These are phyloP conservation scores for Clarireedia hainanense DNA, from an alignment of 2,329 filamentous ascomycete species.

Conservation along the genomic window DNA sequence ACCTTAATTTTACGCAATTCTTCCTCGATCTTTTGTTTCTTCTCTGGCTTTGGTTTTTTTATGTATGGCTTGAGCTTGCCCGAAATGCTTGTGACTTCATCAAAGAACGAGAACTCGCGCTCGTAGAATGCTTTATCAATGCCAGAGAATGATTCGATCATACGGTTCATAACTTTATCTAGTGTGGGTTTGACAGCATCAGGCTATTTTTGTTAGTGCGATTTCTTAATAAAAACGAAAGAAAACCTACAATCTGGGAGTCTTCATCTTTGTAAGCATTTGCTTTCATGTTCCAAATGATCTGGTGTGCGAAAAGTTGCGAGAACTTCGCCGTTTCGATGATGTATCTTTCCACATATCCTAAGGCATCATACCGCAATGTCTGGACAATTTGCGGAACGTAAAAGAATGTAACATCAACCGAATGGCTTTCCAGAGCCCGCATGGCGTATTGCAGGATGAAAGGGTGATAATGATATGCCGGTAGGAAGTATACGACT, in stretches of 20 bases:
- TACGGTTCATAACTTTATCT: conserved; percentile 77
- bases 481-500: conserved; percentile 85
- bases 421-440: conserved; percentile 83
- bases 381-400: conserved; percentile 97
- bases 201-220: conserved; percentile 42
- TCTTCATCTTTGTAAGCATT: conserved; percentile 98
- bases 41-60: conserved; percentile 86
- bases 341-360: conserved; percentile 94
- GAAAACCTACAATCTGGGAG: conserved; percentile 60
- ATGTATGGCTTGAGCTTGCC: conserved; percentile 93
- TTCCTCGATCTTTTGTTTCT: conserved; percentile 98
- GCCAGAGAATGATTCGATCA: conserved; percentile 73
- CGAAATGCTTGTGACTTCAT: conserved; percentile 90
- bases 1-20: conserved; percentile 96
- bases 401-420: conserved; percentile 98
- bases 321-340: conserved; percentile 95
- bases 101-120: conserved; percentile 95
- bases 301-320: conserved; percentile 97
- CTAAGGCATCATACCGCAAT: conserved; percentile 82
- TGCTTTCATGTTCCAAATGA: conserved; percentile 99
- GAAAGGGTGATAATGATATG: conserved; percentile 85
- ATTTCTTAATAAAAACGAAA: background rate
- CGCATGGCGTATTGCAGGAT: conserved; percentile 96
- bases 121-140: conserved; percentile 84
- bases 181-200: conserved; percentile 90